Base-by-base conservation (phyloP, 1,284 basidiomycete genomes). In the Apiotrichum gamsii region DNA sequence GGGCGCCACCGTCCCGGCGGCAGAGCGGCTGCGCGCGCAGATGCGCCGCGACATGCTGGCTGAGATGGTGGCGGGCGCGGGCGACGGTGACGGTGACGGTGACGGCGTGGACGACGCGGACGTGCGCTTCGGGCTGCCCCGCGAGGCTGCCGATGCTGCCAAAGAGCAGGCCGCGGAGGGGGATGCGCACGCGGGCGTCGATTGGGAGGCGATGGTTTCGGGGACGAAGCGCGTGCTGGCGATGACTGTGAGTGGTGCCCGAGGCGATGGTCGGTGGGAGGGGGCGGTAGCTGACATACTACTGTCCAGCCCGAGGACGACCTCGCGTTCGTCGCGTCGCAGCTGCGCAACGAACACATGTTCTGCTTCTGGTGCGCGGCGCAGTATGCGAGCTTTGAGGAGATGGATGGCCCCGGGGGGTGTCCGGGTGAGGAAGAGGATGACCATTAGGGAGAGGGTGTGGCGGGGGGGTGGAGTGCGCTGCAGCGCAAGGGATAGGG, bases 351-450 rank as follows among this genome's bases (percentile, higher is more conserved):
- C 51, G 69, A 72, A 40, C 62, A 72, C 49, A 47, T 67, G 18
- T 72, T 66, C 51, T 72, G 71, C 39, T 70, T 72, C 49, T 72
- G 69, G 69, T 72, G 71, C 34, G 60, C 61, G 13, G 62, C 54
- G 37, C 59, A 62, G 45, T 72, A 72, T 41, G 41, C 18, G 5
- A 60, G 55, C 33, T 68, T 55, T 29, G 65, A 64, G 13, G 71
- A 72, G 58, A 67, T 72, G 65, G 66, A 72, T 4, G 69, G 56
- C 18, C 52, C 61, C 0, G 71, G 69, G 0, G 71, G 71, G 19
- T 72, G 71, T 59, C 71, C 71, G 3, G 71, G 71, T 8, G 60
- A 66, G 48, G 64, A 67, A 10, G 69, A 72, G 51, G 71, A 72
- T 37, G 69, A 70, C 54, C 71, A 72, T 54, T 72, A 62, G 51